These are phyloP conservation scores for Thraustotheca clavata DNA, from an alignment of 352 stramenopile species.

Conservation along the genomic window DNA sequence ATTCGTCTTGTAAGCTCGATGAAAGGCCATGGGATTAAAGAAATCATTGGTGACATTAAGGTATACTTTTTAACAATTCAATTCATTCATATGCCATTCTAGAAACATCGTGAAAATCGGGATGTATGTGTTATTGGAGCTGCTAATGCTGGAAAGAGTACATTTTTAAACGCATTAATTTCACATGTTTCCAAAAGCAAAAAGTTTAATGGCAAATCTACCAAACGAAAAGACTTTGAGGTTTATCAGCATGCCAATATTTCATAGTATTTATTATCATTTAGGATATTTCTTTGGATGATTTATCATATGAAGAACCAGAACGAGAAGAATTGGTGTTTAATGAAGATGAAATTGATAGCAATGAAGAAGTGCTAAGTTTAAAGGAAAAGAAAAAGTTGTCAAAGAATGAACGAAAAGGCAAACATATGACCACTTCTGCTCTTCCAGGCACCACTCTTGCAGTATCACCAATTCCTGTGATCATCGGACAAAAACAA, in stretches of 20 bases:
- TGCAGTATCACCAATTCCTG: conserved; percentile 65
- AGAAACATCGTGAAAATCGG: conserved; percentile 57
- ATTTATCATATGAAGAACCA: conserved; percentile 14
- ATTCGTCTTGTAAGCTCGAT: conserved; percentile 78
- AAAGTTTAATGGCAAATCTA: conserved; percentile 2
- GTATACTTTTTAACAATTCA: background rate
- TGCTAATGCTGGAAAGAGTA: conserved; percentile 89
- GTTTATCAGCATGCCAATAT: background rate
- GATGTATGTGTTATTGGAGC: conserved; percentile 88
- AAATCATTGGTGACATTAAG: conserved; percentile 73
- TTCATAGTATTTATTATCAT: background rate
- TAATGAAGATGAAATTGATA: conserved; percentile 26
- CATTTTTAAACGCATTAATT: conserved; percentile 89
- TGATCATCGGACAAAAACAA: conserved; percentile 69
- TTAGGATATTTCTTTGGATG: conserved; percentile 11
- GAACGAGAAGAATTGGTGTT: background rate
- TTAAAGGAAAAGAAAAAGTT: conserved; percentile 47
- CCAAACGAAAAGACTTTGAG: background rate
- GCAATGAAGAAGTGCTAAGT: conserved; percentile 31
- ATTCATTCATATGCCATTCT: background rate
- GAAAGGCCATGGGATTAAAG: conserved; percentile 80
- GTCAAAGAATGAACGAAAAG: conserved; percentile 36
- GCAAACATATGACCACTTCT: conserved; percentile 77
- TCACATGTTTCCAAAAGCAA: conserved; percentile 24
- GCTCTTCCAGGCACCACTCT: conserved; percentile 86